Base-by-base conservation (phyloP, 2,329 filamentous ascomycete species). In the Paraphoma sp. region DNA sequence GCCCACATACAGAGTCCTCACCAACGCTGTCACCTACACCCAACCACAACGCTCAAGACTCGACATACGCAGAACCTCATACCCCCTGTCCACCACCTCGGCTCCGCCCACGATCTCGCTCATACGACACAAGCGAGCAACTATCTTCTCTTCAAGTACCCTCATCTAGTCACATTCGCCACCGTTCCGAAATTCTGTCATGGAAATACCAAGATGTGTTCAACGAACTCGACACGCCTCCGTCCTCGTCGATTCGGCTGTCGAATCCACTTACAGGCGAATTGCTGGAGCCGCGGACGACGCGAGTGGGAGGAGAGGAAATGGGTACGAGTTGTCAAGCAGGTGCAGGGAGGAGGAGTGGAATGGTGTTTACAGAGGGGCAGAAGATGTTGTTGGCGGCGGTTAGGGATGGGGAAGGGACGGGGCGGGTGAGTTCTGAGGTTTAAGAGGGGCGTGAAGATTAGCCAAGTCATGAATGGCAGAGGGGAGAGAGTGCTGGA, bases 121-220 rank as follows among this genome's bases (percentile, higher is more conserved):
- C 47, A 12, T 18, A 29, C 18, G 10, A 28, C 36, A 38, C 38
- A n/a, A n/a, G n/a, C n/a, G n/a, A n/a, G n/a, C n/a, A n/a, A n/a
- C n/a, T n/a, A n/a, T n/a, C n/a, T n/a, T n/a, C n/a, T n/a, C n/a
- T n/a, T n/a, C n/a, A n/a, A n/a, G n/a, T n/a, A n/a, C n/a, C n/a
- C n/a, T n/a, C n/a, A n/a, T n/a, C n/a, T n/a, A n/a, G n/a, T n/a
- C n/a, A 16, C 43, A 53, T 18, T 30, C 53, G 45, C 30, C 53
- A 49, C 6, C 43, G 48, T 18, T 54, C 48, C 2, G 48, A 48
- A 23, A 33, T 46, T 12, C 38, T 50, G 7, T 47, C 46, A 5
- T 38, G 44, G 30, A 52, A 54, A n/a, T 61, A 63, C 38, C 45
- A 59, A 10, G 60, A 56, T 8, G 23, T 61, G 5, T 63, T 62